Evolutionary conservation across 2,329 filamentous ascomycete species (phyloP).

Genomic region (Colletotrichum costaricense): DNA sequence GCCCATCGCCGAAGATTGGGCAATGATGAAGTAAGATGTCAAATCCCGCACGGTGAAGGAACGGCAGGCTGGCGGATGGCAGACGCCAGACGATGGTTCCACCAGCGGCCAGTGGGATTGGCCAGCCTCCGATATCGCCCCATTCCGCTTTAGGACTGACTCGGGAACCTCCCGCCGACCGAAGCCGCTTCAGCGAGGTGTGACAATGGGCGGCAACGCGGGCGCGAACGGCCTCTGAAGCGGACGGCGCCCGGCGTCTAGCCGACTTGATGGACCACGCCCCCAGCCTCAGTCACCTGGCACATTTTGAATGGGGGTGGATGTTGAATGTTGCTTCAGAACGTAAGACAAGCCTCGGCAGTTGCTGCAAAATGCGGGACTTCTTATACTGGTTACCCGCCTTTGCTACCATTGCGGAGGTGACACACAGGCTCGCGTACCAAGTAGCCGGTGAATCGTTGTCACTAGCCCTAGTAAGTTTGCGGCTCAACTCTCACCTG

Average conservation of each 20-base stretch:
- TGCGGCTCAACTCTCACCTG: conserved; percentile 34
- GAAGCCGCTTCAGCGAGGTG: conserved; percentile 30
- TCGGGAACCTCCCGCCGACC: conserved; percentile 16
- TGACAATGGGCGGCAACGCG: conserved; percentile 28
- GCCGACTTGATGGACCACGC: conserved; percentile 16
- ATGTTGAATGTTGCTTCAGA: background rate
- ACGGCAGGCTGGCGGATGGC: conserved; percentile 1
- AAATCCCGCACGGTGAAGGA: conserved; percentile 24
- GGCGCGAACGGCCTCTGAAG: conserved; percentile 29
- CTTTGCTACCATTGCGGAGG: conserved; percentile 1
- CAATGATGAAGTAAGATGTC: conserved; percentile 6
- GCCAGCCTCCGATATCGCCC: conserved; percentile 24
- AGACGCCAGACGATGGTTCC: background rate
- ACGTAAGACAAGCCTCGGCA: conserved; percentile 19
- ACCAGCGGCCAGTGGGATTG: conserved; percentile 14
- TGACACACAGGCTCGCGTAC: conserved; percentile 8
- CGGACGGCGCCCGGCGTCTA: conserved; percentile 24
- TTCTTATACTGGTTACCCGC: background rate
- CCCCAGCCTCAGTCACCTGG: conserved; percentile 29
- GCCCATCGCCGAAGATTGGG: conserved; percentile 6
- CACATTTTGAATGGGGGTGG: background rate
- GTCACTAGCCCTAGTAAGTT: background rate
- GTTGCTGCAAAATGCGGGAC: background rate
- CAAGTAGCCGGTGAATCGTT: conserved; percentile 17
- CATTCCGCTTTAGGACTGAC: conserved; percentile 28